Conservation (phyloP, 495 filamentous ascomycete genomes). For the Cryomyces antarcticus region DNA sequence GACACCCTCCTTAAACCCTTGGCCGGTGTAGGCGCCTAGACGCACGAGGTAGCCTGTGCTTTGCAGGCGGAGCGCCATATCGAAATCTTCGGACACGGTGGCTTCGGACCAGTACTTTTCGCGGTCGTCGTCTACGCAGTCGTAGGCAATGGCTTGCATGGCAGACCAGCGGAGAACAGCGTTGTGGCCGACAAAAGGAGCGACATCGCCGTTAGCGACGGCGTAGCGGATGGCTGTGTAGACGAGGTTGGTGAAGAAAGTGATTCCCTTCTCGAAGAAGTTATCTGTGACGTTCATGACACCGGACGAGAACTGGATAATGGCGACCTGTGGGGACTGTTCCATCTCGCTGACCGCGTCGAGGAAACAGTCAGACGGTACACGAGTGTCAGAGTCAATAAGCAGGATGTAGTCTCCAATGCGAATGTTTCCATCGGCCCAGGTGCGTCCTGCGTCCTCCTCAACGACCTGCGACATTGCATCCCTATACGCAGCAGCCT, state of each 20-base stretch:
- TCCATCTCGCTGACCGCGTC: constrained; percentile 29
- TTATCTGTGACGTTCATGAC: constrained; percentile 26
- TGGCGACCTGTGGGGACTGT: constrained; percentile 24
- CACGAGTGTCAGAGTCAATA: constrained; percentile 22
- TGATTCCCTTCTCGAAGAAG: constrained; percentile 35
- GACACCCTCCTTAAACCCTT: constrained; percentile 70
- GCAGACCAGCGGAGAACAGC: constrained; percentile 63
- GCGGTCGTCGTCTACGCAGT: constrained; percentile 36
- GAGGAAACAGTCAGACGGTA: constrained; percentile 26
- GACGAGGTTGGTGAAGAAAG: constrained; percentile 71
- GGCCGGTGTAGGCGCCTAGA: constrained; percentile 48
- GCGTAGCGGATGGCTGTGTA: constrained; percentile 62
- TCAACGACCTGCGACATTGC: constrained; percentile 10
- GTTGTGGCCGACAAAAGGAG: constrained; percentile 56
- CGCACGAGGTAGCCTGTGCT: constrained; percentile 52
- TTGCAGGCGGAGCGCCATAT: constrained; percentile 67
- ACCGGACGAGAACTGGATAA: constrained; percentile 27
- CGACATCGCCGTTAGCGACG: constrained; percentile 64
- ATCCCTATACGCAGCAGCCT: constrained; percentile 11
- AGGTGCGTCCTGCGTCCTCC: constrained; percentile 11
- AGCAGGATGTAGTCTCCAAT: constrained; percentile 21
- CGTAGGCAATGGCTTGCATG: constrained; percentile 55
- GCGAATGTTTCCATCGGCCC: constrained; percentile 22
- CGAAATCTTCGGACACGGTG: constrained; percentile 70
- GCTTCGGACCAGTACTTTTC: constrained; percentile 74